A percentile compares a stretch with the other conserved stretches of the same genome.
phyloP scores from a whole-genome alignment of 2,329 filamentous ascomycete genomes.

The Tolypocladium ophioglossoides region DNA sequence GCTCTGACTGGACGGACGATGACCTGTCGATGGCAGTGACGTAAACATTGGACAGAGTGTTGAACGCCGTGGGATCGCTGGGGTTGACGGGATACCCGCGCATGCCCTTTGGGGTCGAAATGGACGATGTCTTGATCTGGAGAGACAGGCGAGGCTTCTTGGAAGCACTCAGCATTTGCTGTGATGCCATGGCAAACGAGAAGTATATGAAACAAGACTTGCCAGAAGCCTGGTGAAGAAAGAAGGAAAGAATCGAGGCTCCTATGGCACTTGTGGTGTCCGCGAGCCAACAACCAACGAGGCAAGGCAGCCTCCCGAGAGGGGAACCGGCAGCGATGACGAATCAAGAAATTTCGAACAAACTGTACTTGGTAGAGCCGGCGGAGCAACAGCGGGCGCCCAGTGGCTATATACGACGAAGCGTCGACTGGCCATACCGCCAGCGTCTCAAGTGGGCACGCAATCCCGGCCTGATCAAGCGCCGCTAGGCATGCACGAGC shows the following conservation, averaged over 20 bases:
- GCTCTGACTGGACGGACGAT: slow-evolving; percentile 34
- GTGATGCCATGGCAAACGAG: slow-evolving; percentile 13
- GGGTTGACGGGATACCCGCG: slow-evolving; percentile 33
- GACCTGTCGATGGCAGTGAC: slow-evolving; percentile 51
- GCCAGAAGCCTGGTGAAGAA: neutral
- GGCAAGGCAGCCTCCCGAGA: neutral
- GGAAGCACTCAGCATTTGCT: slow-evolving; percentile 7
- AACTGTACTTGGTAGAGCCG: neutral
- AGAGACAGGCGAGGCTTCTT: slow-evolving; percentile 48
- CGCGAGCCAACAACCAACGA: neutral
- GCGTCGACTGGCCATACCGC: neutral
- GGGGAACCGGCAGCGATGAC: neutral
- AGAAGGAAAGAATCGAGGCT: neutral
- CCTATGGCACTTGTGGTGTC: neutral
- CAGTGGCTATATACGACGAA: slow-evolving; percentile 2
- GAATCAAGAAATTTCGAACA: neutral
- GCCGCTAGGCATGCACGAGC: slow-evolving; percentile 19
- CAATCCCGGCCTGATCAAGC: slow-evolving; percentile 11
- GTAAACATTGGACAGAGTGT: slow-evolving; percentile 57
- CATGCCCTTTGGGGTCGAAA: slow-evolving; percentile 23
- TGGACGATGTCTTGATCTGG: slow-evolving; percentile 37
- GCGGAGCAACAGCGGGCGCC: neutral
- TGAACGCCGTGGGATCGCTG: slow-evolving; percentile 52
- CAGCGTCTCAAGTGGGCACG: neutral
- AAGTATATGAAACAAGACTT: neutral